phyloP scores from a whole-genome alignment of 176 grass and related monocot species.

The Carex littledalei region DNA sequence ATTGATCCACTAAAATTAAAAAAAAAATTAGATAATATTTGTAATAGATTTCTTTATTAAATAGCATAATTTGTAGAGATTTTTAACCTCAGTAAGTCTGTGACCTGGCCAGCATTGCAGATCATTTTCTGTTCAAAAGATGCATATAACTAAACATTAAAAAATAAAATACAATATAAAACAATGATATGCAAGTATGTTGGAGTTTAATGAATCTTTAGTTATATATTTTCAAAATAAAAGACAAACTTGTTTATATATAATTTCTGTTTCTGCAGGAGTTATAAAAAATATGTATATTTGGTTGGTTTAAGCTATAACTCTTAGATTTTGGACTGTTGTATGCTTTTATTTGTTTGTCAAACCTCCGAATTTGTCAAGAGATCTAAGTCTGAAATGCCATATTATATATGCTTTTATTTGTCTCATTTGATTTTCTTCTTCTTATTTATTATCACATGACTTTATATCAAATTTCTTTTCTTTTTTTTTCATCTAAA shows the following conservation, averaged over 20 bases:
- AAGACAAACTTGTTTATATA: not conserved
- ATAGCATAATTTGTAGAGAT: not conserved
- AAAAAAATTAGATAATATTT: not conserved
- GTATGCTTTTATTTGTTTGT: not conserved
- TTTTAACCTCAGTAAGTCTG: not conserved
- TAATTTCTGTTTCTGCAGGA: not conserved
- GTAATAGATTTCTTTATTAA: not conserved
- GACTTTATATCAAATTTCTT: too few relatives aligned
- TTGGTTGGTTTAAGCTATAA: not conserved
- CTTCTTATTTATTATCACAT: too few relatives aligned
- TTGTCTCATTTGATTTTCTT: too few relatives aligned
- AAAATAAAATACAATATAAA: not conserved
- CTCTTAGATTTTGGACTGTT: not conserved
- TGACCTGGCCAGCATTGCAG: too few relatives aligned
- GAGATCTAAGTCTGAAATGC: too few relatives aligned
- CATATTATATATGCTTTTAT: too few relatives aligned
- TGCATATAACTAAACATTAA: not conserved
- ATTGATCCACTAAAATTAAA: not conserved
- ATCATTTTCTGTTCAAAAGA: not conserved
- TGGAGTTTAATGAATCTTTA: not conserved
- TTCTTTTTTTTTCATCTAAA: too few relatives aligned
- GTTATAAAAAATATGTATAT: not conserved
- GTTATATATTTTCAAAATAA: not conserved
- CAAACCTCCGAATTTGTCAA: not conserved
- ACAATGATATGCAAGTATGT: not conserved